Conservation (phyloP, 2,329 filamentous ascomycete species). For the Claviceps fusiformis region DNA sequence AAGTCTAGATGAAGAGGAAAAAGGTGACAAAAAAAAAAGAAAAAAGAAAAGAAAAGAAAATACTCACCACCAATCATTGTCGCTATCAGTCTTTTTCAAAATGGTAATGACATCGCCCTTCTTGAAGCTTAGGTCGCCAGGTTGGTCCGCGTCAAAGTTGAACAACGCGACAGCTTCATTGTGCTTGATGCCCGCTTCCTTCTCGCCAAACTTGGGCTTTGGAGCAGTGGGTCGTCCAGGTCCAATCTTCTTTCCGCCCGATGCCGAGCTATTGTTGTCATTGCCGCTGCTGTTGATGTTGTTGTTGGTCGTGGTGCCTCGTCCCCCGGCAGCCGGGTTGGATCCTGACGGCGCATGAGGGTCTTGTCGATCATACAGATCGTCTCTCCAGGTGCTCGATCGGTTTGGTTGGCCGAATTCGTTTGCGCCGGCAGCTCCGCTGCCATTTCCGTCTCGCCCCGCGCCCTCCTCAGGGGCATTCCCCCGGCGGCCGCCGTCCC, state of each 20-base stretch:
- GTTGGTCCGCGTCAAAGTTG: conserved; percentile 88
- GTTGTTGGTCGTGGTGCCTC: conserved; percentile 27
- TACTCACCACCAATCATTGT: conserved; percentile 82
- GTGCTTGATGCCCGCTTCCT: conserved; percentile 41
- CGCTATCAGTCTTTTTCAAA: conserved; percentile 83
- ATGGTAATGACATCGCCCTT: conserved; percentile 96
- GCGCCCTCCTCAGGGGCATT: conserved; percentile 56
- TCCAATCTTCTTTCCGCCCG: conserved; percentile 31
- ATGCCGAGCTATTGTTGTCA: conserved; percentile 10
- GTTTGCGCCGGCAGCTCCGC: conserved; percentile 25
- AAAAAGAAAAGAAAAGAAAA: neutral
- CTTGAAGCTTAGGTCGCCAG: conserved; percentile 87
- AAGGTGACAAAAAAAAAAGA: neutral
- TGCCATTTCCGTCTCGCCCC: conserved; percentile 19
- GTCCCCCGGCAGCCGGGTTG: conserved; percentile 33
- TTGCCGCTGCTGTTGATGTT: neutral
- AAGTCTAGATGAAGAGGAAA: too few relatives aligned
- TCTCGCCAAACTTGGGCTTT: conserved; percentile 65
- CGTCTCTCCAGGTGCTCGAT: conserved; percentile 61
- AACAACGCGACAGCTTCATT: conserved; percentile 86
- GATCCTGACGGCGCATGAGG: conserved; percentile 31
- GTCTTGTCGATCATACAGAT: conserved; percentile 52
- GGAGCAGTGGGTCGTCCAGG: conserved; percentile 74
- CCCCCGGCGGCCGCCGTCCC: conserved; percentile 64
- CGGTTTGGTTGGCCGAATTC: conserved; percentile 45